Evolutionary conservation across 169 alveolate genomes (phyloP).

Genomic region (Amoebophrya sp.): DNA sequence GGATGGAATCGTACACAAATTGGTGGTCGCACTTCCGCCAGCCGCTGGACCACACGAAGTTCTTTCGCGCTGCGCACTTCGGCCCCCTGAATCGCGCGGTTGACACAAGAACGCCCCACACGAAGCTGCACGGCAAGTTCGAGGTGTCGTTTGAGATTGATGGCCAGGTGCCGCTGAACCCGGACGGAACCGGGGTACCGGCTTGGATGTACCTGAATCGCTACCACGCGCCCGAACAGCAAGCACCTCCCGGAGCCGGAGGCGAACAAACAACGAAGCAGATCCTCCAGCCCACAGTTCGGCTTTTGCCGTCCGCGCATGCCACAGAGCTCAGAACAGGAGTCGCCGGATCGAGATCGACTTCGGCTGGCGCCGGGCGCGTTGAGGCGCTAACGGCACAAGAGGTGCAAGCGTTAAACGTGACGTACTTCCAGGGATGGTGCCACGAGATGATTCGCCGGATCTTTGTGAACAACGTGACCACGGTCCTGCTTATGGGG

Average conservation of each 20-base stretch:
- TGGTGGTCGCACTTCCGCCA: neutral
- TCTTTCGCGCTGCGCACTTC: neutral
- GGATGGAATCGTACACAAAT: neutral
- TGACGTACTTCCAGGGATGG: slow-evolving; percentile 5
- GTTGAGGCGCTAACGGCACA: neutral
- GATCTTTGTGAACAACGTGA: neutral
- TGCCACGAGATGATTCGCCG: neutral
- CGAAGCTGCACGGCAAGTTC: neutral
- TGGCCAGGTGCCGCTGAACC: neutral
- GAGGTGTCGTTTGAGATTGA: neutral
- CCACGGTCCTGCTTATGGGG: neutral
- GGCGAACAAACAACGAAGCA: neutral
- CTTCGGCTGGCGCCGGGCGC: neutral
- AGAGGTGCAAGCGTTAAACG: neutral
- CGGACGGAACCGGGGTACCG: neutral
- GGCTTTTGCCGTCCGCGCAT: neutral
- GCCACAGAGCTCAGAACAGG: neutral
- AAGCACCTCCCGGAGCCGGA: no score
- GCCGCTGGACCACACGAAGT: neutral
- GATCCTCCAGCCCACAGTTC: neutral
- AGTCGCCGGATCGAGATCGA: neutral
- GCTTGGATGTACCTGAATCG: neutral
- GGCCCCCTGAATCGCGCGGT: slow-evolving; percentile 13
- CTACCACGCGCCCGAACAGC: neutral
- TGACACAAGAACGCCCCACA: neutral